These are phyloP conservation scores for Fraxinus platypoda DNA, from an alignment of 305 asterid species.

Conservation along the genomic window DNA sequence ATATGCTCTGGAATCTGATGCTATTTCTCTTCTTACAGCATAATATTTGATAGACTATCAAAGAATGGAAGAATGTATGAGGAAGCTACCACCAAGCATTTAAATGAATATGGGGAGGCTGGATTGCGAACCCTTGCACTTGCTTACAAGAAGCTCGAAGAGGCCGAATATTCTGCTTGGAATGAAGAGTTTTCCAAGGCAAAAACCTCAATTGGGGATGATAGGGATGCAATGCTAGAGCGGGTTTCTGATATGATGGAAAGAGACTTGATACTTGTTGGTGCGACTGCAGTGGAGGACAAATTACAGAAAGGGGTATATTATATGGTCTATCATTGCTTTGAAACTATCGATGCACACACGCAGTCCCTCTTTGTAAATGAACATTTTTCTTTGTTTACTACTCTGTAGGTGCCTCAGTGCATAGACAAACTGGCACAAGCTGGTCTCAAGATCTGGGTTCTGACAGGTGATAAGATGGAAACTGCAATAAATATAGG, in stretches of 20 bases:
- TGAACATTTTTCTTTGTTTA: not conserved
- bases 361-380: not conserved
- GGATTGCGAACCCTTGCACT: constrained; percentile 84
- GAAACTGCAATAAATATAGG: constrained; percentile 92
- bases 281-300: constrained; percentile 97
- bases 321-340: constrained; percentile 13
- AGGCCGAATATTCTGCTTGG: constrained; percentile 64
- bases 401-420: constrained; percentile 69
- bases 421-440: constrained; percentile 85
- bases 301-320: constrained; percentile 88
- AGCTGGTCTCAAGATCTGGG: constrained; percentile 90
- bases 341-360: constrained; percentile 4
- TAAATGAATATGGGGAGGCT: constrained; percentile 84
- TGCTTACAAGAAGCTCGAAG: constrained; percentile 78
- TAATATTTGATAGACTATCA: constrained; percentile 75
- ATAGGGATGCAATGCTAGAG: constrained; percentile 79
- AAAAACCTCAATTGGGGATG: constrained; percentile 64
- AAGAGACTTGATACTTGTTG: constrained; percentile 78
- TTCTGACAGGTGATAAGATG: constrained; percentile 92
- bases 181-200: constrained; percentile 70
- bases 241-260: constrained; percentile 73
- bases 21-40: constrained; percentile 46
- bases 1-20: constrained; percentile 8
- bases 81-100: constrained; percentile 71
- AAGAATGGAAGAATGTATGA: constrained; percentile 65